phyloP scores from a whole-genome alignment of 139 green algal species.

The Coelastrella sp. region DNA sequence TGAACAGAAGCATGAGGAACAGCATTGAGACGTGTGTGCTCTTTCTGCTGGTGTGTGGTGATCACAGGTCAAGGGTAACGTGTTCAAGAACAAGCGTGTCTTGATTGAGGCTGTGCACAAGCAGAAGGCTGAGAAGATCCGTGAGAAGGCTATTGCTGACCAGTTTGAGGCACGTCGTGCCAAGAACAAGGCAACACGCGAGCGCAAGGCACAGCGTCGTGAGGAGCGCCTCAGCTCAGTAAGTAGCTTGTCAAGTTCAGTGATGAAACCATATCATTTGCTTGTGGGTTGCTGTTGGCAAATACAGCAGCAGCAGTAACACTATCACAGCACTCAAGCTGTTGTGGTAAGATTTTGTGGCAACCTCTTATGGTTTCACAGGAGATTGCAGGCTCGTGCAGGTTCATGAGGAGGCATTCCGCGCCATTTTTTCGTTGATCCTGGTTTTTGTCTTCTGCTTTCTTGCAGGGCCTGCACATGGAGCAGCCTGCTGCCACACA shows the following conservation, averaged over 20 bases:
- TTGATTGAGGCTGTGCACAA: conserved; percentile 99
- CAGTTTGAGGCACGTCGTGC: conserved; percentile 97
- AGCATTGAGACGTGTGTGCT: not conserved
- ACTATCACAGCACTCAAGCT: too few species aligned
- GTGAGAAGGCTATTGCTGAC: conserved; percentile 98
- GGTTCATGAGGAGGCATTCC: too few species aligned
- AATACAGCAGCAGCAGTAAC: too few species aligned
- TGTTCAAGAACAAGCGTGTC: conserved; percentile 99
- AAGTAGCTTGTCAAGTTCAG: conserved; percentile 9
- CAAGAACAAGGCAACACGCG: conserved; percentile 96
- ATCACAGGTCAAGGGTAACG: conserved; percentile 97
- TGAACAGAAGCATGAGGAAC: too few species aligned
- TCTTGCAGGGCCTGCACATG: conserved; percentile 56
- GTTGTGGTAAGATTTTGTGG: too few species aligned
- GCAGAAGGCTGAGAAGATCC: conserved; percentile 98
- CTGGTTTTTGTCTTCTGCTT: not conserved
- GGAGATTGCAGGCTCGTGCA: too few species aligned
- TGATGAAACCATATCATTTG: too few species aligned
- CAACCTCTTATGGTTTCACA: too few species aligned
- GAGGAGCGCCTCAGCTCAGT: conserved; percentile 91
- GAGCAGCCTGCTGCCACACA: conserved; percentile 47
- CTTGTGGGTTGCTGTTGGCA: too few species aligned
- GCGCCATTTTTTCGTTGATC: not conserved
- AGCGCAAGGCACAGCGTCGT: conserved; percentile 94
- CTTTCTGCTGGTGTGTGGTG: not conserved